Percentiles rank a stretch among this genome's conserved stretches.
These are phyloP conservation scores for Neoboletus subvelutipes DNA, from an alignment of 768 basidiomycete species.

Conservation along the genomic window DNA sequence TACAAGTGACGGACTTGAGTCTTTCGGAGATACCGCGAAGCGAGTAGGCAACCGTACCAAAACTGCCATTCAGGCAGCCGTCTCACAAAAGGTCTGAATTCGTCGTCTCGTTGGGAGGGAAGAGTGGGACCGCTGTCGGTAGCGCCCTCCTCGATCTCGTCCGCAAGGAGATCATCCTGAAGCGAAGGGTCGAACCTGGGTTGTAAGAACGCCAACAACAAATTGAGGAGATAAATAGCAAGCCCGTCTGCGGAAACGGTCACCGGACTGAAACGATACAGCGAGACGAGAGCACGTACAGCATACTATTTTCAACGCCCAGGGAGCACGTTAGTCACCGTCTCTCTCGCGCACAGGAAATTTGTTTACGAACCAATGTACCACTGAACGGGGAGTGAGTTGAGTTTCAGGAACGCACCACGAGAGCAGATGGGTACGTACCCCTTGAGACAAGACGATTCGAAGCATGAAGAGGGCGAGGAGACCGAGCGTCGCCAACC, in stretches of 20 bases:
- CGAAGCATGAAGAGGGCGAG: conserved; percentile 77
- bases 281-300: conserved; percentile 48
- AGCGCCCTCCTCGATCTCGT: conserved; percentile 94
- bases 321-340: not conserved
- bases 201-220: conserved; percentile 95
- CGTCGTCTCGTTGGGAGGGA: conserved; percentile 79
- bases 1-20: conserved; percentile 28
- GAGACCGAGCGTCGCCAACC: conserved; percentile 74
- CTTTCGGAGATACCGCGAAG: not conserved
- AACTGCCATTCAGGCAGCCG: conserved; percentile 96
- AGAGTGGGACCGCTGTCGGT: conserved; percentile 55
- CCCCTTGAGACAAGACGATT: conserved; percentile 87
- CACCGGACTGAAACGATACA: not conserved
- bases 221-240: conserved; percentile 93
- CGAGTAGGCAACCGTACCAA: conserved; percentile 54
- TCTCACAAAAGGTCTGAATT: conserved; percentile 96
- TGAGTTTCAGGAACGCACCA: not conserved
- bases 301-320: conserved; percentile 47
- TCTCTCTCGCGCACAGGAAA: not conserved
- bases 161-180: conserved; percentile 88
- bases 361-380: conserved; percentile 74
- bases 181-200: conserved; percentile 97
- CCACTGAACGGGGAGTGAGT: conserved; percentile 56
- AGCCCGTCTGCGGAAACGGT: conserved; percentile 61
- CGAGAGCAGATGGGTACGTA: conserved; percentile 39